Conservation (phyloP, 371 early-diverging fungal genomes). For the Syncephalastrum racemosum region DNA sequence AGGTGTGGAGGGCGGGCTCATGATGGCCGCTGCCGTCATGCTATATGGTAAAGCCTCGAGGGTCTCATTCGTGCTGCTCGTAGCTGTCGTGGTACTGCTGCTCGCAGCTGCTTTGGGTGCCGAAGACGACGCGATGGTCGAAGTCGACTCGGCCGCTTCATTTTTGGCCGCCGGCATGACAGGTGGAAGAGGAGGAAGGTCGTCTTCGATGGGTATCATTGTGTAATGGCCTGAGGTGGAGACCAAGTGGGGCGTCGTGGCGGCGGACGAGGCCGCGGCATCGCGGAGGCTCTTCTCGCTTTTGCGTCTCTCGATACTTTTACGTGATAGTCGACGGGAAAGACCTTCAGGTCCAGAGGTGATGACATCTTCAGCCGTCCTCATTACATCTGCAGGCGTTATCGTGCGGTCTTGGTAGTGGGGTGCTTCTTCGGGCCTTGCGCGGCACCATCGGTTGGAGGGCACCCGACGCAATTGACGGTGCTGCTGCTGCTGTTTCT, state of each 20-base stretch:
- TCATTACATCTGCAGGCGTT: too few species aligned
- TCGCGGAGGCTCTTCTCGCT: slow-evolving; percentile 26
- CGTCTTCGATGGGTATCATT: slow-evolving; percentile 7
- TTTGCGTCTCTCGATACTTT: slow-evolving; percentile 26
- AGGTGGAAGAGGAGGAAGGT: slow-evolving; percentile 23
- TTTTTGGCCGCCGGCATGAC: not conserved
- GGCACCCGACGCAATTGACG: slow-evolving; percentile 29
- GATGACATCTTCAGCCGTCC: too few species aligned
- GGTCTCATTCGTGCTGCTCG: slow-evolving; percentile 7
- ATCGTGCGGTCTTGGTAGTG: too few species aligned
- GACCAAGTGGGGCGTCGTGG: slow-evolving; percentile 11
- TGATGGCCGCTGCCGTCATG: slow-evolving; percentile 14
- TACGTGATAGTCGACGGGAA: slow-evolving; percentile 21
- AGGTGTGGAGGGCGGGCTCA: slow-evolving; percentile 4
- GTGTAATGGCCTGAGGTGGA: not conserved
- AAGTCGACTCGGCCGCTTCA: not conserved
- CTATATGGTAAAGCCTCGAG: slow-evolving; percentile 47
- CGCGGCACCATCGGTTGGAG: slow-evolving; percentile 41
- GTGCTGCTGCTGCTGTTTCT: slow-evolving; percentile 21
- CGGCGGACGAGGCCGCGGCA: slow-evolving; percentile 7
- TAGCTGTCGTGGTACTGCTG: not conserved
- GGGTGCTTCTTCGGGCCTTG: slow-evolving; percentile 18
- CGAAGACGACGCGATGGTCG: too few species aligned
- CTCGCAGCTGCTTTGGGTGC: too few species aligned
- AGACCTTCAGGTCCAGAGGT: slow-evolving; percentile 11